A percentile compares a stretch with the other conserved stretches of the same genome.
Evolutionary conservation across 2,329 filamentous ascomycete species (phyloP).

Genomic region (Rutstroemia sp.): DNA sequence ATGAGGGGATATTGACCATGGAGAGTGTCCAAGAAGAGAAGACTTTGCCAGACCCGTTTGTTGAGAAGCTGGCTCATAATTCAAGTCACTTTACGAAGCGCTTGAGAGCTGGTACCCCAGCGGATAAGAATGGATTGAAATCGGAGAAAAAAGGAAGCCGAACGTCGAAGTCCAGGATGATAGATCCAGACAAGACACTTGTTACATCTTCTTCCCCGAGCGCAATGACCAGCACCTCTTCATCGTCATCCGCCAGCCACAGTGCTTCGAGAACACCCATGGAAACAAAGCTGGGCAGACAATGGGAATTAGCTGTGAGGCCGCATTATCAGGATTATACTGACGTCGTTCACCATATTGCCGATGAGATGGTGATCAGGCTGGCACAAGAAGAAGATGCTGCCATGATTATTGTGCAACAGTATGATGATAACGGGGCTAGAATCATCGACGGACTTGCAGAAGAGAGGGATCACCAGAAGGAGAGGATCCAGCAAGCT

Average conservation of each 20-base stretch:
- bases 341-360: conserved; percentile 24
- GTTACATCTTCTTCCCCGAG: conserved; percentile 11
- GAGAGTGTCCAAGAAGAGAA: conserved; percentile 18
- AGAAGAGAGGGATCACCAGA: conserved; percentile 16
- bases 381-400: conserved; percentile 25
- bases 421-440: conserved; percentile 25
- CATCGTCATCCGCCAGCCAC: conserved; percentile 5
- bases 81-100: conserved; percentile 18
- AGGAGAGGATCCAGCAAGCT: conserved; percentile 10
- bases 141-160: not conserved
- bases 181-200: conserved; percentile 16
- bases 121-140: not conserved
- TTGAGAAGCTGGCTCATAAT: conserved; percentile 10
- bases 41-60: conserved; percentile 23
- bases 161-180: not conserved
- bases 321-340: conserved; percentile 25
- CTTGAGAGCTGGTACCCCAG: conserved; percentile 9
- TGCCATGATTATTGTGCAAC: conserved; percentile 22
- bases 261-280: conserved; percentile 13
- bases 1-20: conserved; percentile 19
- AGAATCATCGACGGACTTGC: conserved; percentile 19
- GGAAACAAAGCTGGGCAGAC: conserved; percentile 10
- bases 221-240: not conserved
- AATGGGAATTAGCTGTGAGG: conserved; percentile 24
- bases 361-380: conserved; percentile 27